Evolutionary conservation across 768 basidiomycete genomes (phyloP).

Genomic region (Crepidotus variabilis): DNA sequence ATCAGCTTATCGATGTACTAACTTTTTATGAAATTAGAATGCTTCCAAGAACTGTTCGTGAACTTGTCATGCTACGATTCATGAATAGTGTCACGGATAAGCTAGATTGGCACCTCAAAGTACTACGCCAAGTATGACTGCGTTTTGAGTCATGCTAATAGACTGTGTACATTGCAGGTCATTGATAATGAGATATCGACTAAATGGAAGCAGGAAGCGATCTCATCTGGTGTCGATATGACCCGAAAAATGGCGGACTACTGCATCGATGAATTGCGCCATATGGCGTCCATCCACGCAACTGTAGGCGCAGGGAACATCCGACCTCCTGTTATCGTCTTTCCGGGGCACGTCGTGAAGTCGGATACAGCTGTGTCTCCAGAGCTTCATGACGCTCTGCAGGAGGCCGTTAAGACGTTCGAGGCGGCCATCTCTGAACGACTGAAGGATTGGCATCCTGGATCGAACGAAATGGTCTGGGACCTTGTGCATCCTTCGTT

Average conservation of each 20-base stretch:
- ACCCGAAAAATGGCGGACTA: conserved; percentile 20
- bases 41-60: conserved; percentile 22
- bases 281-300: conserved; percentile 12
- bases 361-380: conserved; percentile 28
- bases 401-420: conserved; percentile 22
- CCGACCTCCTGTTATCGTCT: conserved; percentile 18
- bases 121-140: conserved; percentile 2
- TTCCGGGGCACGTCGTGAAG: conserved; percentile 23
- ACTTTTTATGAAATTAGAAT: conserved; percentile 10
- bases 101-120: conserved; percentile 28
- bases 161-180: conserved; percentile 7
- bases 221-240: conserved; percentile 13
- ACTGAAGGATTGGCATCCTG: conserved; percentile 43
- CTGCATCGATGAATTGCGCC: conserved; percentile 22
- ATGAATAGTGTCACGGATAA: conserved; percentile 34
- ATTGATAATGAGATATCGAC: conserved; percentile 15
- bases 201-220: conserved; percentile 23
- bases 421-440: conserved; percentile 30
- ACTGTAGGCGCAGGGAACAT: no score
- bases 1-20: not conserved
- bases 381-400: conserved; percentile 18
- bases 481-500: conserved; percentile 44
- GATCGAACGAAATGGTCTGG: conserved; percentile 36
- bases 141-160: not conserved
- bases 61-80: conserved; percentile 28